Conservation (phyloP, 495 filamentous ascomycete genomes). For the Penicillium paradoxum region DNA sequence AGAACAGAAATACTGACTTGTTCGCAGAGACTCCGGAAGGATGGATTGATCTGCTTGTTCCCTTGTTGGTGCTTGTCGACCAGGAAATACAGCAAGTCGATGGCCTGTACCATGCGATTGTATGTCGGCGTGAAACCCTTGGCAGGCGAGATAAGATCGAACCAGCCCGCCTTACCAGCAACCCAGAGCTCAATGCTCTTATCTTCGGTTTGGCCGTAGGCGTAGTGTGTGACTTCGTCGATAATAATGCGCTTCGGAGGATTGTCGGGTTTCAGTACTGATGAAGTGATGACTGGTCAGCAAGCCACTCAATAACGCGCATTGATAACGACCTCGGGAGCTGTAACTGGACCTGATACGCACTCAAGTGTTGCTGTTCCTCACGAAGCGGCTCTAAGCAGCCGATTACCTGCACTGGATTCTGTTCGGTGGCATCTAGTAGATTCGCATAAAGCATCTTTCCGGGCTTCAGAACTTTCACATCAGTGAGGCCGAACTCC, state of each 20-base stretch:
- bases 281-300: conserved; percentile 20
- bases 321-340: conserved; percentile 10
- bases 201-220: conserved; percentile 62
- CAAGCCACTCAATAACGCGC: conserved; percentile 9
- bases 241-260: conserved; percentile 58
- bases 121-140: conserved; percentile 56
- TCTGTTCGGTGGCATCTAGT: conserved; percentile 47
- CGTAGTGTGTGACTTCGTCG: conserved; percentile 56
- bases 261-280: conserved; percentile 45
- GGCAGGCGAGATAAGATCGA: conserved; percentile 57
- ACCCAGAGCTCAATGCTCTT: conserved; percentile 67
- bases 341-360: conserved; percentile 16
- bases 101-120: conserved; percentile 62
- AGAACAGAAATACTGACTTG: conserved; percentile 31
- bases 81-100: conserved; percentile 65
- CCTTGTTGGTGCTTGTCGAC: conserved; percentile 45
- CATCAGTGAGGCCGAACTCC: conserved; percentile 51
- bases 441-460: conserved; percentile 50
- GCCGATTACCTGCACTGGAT: conserved; percentile 53
- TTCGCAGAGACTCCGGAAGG: conserved; percentile 38
- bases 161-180: conserved; percentile 74
- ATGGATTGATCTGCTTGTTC: conserved; percentile 34
- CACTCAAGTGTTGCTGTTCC: conserved; percentile 39
- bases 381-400: conserved; percentile 45
- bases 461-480: conserved; percentile 45